Evolutionary conservation across 78 protist genomes (phyloP).

Genomic region (Dictyostelium brefeldianum): DNA sequence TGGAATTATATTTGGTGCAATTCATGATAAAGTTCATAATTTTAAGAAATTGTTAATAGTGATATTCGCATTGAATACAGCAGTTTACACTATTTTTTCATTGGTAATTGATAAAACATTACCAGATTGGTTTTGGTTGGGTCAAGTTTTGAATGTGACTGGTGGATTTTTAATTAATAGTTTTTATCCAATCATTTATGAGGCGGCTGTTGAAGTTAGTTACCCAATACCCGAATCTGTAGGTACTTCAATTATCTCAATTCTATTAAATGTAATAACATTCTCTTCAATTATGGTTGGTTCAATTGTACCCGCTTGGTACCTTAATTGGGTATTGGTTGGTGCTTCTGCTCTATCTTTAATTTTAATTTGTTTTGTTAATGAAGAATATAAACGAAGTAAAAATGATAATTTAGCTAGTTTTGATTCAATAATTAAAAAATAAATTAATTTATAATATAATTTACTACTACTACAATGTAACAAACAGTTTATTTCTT

Average conservation of each 20-base stretch:
- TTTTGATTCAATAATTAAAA: not conserved
- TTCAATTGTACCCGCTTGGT: not conserved
- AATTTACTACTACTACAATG: too few relatives aligned
- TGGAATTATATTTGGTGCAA: constrained; percentile 27
- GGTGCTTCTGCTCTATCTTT: constrained; percentile 31
- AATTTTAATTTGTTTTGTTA: constrained; percentile 20
- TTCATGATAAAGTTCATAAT: constrained; percentile 57
- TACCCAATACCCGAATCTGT: constrained; percentile 66
- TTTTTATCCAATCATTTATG: constrained; percentile 69
- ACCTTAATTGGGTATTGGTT: constrained; percentile 46
- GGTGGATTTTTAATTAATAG: constrained; percentile 67
- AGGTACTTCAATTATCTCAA: constrained; percentile 58
- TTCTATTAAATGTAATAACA: constrained; percentile 46
- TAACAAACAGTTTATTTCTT: too few relatives aligned
- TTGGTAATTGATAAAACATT: not conserved
- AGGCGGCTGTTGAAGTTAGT: constrained; percentile 47
- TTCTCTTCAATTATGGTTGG: constrained; percentile 36
- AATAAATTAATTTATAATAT: not conserved
- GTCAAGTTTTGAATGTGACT: constrained; percentile 40
- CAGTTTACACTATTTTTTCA: constrained; percentile 17
- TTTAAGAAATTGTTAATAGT: constrained; percentile 21
- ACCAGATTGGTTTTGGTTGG: constrained; percentile 64
- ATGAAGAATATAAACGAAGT: constrained; percentile 60
- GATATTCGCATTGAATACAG: constrained; percentile 22
- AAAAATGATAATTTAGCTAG: constrained; percentile 40